phyloP scores from a whole-genome alignment of 345 rosid genomes.

The Mallotus nudiflorus region DNA sequence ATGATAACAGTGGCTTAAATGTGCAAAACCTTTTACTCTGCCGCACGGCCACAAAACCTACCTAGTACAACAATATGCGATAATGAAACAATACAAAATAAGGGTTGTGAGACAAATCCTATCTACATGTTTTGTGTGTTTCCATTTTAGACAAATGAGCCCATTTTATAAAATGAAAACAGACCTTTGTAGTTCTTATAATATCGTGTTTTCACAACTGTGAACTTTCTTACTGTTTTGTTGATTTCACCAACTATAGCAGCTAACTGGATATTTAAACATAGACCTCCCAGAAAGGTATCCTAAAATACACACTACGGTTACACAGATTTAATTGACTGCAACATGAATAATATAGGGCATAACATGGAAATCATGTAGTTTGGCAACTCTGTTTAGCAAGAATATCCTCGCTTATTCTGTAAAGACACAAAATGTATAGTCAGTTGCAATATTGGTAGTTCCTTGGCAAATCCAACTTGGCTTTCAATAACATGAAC shows the following conservation, averaged over 20 bases:
- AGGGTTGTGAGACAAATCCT: no score
- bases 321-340: no score
- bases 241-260: neutral
- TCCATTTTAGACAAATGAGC: neutral
- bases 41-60: neutral
- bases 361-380: no score
- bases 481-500: constrained; percentile 5
- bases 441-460: no score
- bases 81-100: neutral
- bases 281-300: neutral
- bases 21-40: no score
- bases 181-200: neutral
- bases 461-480: no score
- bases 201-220: neutral
- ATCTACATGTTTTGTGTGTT: no score
- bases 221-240: neutral
- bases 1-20: no score
- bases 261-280: neutral
- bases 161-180: neutral
- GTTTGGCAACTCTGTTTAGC: no score
- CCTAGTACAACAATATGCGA: neutral
- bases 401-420: neutral
- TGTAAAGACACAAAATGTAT: no score
- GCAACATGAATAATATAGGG: no score
- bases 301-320: neutral